phyloP scores from a whole-genome alignment of 768 basidiomycete genomes.

The Dioszegia aurantiaca region DNA sequence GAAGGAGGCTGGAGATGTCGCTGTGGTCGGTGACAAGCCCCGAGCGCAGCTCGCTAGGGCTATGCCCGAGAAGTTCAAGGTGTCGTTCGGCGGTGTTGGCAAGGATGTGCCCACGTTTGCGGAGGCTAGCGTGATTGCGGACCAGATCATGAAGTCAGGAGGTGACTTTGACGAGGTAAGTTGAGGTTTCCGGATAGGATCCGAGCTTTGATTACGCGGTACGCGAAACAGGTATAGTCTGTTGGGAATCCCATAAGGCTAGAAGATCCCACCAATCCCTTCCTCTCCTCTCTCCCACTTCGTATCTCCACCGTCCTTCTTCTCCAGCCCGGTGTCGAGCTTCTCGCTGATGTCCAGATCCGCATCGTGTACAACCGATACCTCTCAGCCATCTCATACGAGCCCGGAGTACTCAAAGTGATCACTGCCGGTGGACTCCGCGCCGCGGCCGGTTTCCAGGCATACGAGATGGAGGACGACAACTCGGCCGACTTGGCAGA shows the following conservation, averaged over 20 bases:
- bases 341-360: conserved; percentile 41
- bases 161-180: conserved; percentile 76
- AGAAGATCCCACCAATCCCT: neutral
- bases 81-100: conserved; percentile 97
- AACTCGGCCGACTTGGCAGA: conserved; percentile 88
- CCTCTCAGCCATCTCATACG: conserved; percentile 75
- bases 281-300: neutral
- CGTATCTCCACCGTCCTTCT: neutral
- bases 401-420: conserved; percentile 70
- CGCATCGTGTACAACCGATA: conserved; percentile 57
- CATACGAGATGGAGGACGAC: conserved; percentile 98
- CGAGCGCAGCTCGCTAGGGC: conserved; percentile 81
- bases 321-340: too few species aligned
- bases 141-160: conserved; percentile 80
- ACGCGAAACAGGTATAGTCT: too few species aligned
- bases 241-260: too few species aligned
- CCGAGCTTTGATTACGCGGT: too few species aligned
- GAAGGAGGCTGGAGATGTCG: conserved; percentile 60
- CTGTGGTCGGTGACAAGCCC: conserved; percentile 95
- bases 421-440: conserved; percentile 76
- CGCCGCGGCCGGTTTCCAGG: conserved; percentile 83
- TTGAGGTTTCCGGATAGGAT: too few species aligned
- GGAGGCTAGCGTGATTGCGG: conserved; percentile 89
- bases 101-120: conserved; percentile 95
- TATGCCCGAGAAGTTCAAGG: conserved; percentile 63